Evolutionary conservation across 129 eudicot species (phyloP).

Genomic region (Flaveria bidentis): DNA sequence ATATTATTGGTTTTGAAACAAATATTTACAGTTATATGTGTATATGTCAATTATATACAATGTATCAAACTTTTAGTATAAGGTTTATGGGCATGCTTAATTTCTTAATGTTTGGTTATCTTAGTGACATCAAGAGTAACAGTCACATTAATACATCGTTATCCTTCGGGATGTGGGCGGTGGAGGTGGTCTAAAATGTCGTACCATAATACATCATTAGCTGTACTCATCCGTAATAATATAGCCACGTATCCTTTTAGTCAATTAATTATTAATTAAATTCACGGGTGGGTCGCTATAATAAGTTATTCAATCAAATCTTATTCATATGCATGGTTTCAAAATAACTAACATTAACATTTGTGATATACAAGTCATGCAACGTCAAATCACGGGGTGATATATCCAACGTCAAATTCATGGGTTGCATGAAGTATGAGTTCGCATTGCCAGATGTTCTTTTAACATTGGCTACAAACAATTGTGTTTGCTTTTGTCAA

Average conservation of each 20-base stretch:
- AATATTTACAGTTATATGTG: background rate
- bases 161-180: conserved; percentile 29
- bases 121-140: background rate
- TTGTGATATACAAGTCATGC: conserved; percentile 4
- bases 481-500: too few species aligned
- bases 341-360: background rate
- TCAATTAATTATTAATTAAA: conserved; percentile 8
- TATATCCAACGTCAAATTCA: too few species aligned
- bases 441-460: too few species aligned
- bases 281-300: conserved; percentile 19
- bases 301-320: background rate
- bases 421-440: too few species aligned
- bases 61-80: too few species aligned
- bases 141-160: conserved; percentile 23
- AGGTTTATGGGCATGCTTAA: background rate
- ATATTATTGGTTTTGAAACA: too few species aligned
- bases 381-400: background rate
- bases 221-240: conserved; percentile 7
- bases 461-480: too few species aligned
- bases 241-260: conserved; percentile 27
- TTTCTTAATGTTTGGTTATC: background rate
- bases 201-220: conserved; percentile 10
- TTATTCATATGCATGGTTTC: background rate
- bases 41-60: too few species aligned
- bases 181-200: conserved; percentile 30